phyloP scores from a whole-genome alignment of 148 eudicot species.

The Hydrangea macrophylla region DNA sequence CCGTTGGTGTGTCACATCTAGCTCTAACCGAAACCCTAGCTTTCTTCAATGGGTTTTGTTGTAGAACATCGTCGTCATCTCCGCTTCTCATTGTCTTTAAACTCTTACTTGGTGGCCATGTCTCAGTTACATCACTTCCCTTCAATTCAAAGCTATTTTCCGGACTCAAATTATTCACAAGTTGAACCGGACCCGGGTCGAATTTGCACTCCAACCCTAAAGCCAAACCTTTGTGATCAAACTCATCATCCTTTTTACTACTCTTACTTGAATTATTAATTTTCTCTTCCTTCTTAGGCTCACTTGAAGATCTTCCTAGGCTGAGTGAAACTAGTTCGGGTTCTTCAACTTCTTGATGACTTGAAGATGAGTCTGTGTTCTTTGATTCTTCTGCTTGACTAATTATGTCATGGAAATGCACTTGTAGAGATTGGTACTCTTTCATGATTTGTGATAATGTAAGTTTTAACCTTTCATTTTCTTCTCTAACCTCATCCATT shows the following conservation, averaged over 20 bases:
- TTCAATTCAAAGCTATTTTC: slow-evolving; percentile 12
- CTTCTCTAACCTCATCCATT: slow-evolving; percentile 48
- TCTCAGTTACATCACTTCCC: slow-evolving; percentile 15
- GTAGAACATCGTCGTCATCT: slow-evolving; percentile 34
- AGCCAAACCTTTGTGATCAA: slow-evolving; percentile 17
- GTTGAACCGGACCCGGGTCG: slow-evolving; percentile 4
- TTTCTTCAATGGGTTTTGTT: slow-evolving; percentile 43
- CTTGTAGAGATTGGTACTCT: slow-evolving; percentile 36
- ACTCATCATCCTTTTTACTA: slow-evolving; percentile 4
- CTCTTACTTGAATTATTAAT: slow-evolving; percentile 12
- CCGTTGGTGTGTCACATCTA: slow-evolving; percentile 48
- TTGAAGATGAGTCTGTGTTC: neutral
- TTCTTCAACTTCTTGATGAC: slow-evolving; percentile 10
- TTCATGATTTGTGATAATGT: slow-evolving; percentile 25
- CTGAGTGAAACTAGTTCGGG: slow-evolving; percentile 34
- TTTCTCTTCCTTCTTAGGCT: slow-evolving; percentile 5
- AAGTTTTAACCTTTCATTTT: slow-evolving; percentile 41
- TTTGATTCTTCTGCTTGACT: slow-evolving; percentile 4
- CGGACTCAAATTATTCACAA: neutral
- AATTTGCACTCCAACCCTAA: slow-evolving; percentile 30
- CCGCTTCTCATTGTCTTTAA: slow-evolving; percentile 13
- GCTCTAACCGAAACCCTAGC: slow-evolving; percentile 60
- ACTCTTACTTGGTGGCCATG: slow-evolving; percentile 16
- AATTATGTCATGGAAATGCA: slow-evolving; percentile 19
- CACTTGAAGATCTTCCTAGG: slow-evolving; percentile 30